These are phyloP conservation scores for Gentiana macrophylla DNA, from an alignment of 257 asterid genomes.

Conservation along the genomic window DNA sequence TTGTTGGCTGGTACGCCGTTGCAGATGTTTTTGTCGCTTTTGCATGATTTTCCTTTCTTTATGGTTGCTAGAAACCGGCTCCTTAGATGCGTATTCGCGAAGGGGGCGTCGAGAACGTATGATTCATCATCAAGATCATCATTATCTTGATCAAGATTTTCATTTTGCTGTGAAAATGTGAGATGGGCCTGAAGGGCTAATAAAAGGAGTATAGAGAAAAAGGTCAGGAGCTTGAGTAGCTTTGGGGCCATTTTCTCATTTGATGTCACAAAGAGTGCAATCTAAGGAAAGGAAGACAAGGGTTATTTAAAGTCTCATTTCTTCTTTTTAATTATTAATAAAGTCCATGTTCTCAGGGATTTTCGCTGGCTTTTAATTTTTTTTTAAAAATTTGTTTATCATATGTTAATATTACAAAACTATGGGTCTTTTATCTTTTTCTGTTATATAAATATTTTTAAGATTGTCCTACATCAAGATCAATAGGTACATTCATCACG, in stretches of 20 bases:
- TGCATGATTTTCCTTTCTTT: constrained; percentile 31
- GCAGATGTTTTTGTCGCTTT: constrained; percentile 21
- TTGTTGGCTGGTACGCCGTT: constrained; percentile 37
- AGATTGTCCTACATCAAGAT: too few relatives aligned
- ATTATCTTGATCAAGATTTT: constrained; percentile 14
- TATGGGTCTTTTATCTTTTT: too few relatives aligned
- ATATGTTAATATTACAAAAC: too few relatives aligned
- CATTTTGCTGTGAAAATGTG: constrained; percentile 13
- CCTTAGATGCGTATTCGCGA: constrained; percentile 1
- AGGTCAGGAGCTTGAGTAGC: constrained; percentile 25
- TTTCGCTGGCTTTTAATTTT: background rate
- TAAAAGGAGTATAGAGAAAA: constrained; percentile 12
- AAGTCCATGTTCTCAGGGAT: constrained; percentile 10
- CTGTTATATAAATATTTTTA: too few relatives aligned
- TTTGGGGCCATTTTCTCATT: constrained; percentile 27
- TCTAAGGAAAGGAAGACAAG: constrained; percentile 10
- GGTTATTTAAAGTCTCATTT: too few relatives aligned
- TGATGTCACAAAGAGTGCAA: constrained; percentile 10
- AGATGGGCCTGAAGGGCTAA: constrained; percentile 8
- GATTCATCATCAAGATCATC: constrained; percentile 16
- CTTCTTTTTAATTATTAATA: constrained; percentile 1
- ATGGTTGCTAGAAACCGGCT: constrained; percentile 24
- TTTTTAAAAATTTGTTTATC: too few relatives aligned
- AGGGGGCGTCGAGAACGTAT: constrained; percentile 26
- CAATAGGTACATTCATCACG: too few relatives aligned